Conservation (phyloP, 768 basidiomycete genomes). For the Lentinula raphanica region DNA sequence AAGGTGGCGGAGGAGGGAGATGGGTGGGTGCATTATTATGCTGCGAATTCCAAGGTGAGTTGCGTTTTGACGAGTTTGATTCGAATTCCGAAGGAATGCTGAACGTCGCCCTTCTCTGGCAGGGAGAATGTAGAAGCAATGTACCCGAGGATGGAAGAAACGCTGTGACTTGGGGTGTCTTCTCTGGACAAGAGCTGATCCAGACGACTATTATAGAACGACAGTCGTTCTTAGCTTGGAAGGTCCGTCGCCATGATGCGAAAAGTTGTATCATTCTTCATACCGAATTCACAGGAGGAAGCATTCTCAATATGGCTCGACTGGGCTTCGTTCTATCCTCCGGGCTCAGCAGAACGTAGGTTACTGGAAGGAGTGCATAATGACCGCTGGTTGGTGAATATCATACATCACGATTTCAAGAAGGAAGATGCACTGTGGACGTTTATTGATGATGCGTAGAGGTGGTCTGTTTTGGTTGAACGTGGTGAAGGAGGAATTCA, state of each 20-base stretch:
- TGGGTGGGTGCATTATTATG: constrained; percentile 81
- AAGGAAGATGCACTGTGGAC: constrained; percentile 73
- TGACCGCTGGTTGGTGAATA: constrained; percentile 83
- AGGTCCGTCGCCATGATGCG: constrained; percentile 43
- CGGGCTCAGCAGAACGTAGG: constrained; percentile 62
- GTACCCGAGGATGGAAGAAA: constrained; percentile 76
- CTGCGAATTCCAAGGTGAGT: constrained; percentile 69
- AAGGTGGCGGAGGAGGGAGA: constrained; percentile 48
- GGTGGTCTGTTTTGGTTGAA: no score
- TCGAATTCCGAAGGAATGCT: no score
- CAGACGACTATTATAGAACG: constrained; percentile 96
- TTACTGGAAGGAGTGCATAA: constrained; percentile 70
- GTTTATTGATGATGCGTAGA: constrained; percentile 53
- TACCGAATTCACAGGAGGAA: constrained; percentile 62
- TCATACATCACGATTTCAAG: constrained; percentile 93
- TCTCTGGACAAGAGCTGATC: constrained; percentile 92
- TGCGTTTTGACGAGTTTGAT: not conserved
- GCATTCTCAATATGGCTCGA: constrained; percentile 94
- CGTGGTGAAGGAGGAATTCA: no score
- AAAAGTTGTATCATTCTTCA: not conserved
- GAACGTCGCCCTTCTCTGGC: no score
- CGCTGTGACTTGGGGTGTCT: constrained; percentile 98
- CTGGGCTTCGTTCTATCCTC: constrained; percentile 86
- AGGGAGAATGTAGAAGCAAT: constrained; percentile 82
- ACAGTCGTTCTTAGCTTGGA: constrained; percentile 95